These are phyloP conservation scores for Pseudopediastrum boryanum DNA, from an alignment of 139 green algal genomes.

Conservation along the genomic window DNA sequence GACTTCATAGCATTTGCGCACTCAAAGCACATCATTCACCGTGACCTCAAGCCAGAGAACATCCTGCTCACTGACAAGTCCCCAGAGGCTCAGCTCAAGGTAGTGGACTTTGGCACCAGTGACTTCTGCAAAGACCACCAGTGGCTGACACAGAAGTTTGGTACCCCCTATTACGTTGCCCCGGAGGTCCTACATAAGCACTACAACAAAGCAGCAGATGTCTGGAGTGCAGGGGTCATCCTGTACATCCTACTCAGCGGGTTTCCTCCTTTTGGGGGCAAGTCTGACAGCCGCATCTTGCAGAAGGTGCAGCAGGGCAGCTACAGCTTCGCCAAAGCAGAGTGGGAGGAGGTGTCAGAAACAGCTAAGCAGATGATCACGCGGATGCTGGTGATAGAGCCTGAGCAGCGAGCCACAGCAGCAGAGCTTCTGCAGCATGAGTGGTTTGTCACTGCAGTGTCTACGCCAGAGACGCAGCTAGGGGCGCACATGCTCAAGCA, in stretches of 20 bases:
- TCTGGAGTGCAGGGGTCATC: slow-evolving; percentile 75
- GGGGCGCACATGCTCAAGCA: slow-evolving; percentile 36
- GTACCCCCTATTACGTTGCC: slow-evolving; percentile 92
- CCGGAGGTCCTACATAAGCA: slow-evolving; percentile 47
- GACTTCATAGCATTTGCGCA: slow-evolving; percentile 48
- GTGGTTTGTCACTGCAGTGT: slow-evolving; percentile 34
- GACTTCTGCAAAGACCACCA: slow-evolving; percentile 81
- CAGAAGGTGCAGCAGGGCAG: slow-evolving; percentile 36
- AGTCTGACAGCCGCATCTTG: slow-evolving; percentile 31
- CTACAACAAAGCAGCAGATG: slow-evolving; percentile 51
- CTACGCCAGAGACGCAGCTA: not conserved
- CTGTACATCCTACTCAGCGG: slow-evolving; percentile 77
- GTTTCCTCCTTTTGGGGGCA: slow-evolving; percentile 85
- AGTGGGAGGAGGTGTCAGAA: slow-evolving; percentile 62
- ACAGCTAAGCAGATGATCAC: slow-evolving; percentile 44
- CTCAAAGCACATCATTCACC: slow-evolving; percentile 43
- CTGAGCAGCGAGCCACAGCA: slow-evolving; percentile 41
- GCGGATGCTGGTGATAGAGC: slow-evolving; percentile 51
- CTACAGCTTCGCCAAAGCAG: slow-evolving; percentile 49
- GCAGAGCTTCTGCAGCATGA: slow-evolving; percentile 42
- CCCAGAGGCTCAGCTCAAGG: slow-evolving; percentile 21
- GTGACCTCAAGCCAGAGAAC: slow-evolving; percentile 88
- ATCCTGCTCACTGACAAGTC: slow-evolving; percentile 67
- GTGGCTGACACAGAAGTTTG: slow-evolving; percentile 73
- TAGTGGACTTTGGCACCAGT: slow-evolving; percentile 88